Base-by-base conservation (phyloP, 306 rosid genomes). In the Arachis stenosperma region DNA sequence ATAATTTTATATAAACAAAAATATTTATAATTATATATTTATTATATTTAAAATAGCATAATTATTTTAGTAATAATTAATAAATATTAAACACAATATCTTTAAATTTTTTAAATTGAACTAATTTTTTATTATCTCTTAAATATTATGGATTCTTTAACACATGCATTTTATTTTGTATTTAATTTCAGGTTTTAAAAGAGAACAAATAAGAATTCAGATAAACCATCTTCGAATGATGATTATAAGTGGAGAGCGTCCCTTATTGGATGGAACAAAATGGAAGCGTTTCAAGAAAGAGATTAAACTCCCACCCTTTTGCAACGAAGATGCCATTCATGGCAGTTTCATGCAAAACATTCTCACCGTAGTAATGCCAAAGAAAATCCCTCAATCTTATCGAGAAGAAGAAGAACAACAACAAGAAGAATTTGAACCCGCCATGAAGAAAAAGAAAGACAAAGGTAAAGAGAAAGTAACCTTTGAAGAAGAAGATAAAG, bases 231-330 rank as follows among this genome's bases (percentile, higher is more conserved):
- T 69, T 52, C 85, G 85, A 13, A 60, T 74, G n/a, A 6, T 84
- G 79, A 12, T 77, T 1, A 80, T 84, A 77, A 80, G 75, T 0
- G 87, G 85, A 29, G 83, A 80, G 68, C 68, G 77, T 39, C 40
- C 50, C 1, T 2, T 33, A 33, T 13, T 4, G 10, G 82, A 70
- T 39, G 85, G 82, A 74, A 74, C 29, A 0, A 76, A 12, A 80
- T 74, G 83, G 81, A 84, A 22, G 56, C 87, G 87, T 41, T 84
- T 84, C 83, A 77, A 30, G 60, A 77, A 80, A 61, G 83, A 84
- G 43, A 65, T 84, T 14, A 66, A 84, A 61, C 54, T 84, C 47
- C 75, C 87, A 69, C 2, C 41, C 14, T 5, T 64, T 13, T 84
- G 81, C 57, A 70, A 73, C 6, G 75, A 53, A n/a, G 77, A 77